Conservation (phyloP, 352 stramenopile species). For the Pythium sukuiense region DNA sequence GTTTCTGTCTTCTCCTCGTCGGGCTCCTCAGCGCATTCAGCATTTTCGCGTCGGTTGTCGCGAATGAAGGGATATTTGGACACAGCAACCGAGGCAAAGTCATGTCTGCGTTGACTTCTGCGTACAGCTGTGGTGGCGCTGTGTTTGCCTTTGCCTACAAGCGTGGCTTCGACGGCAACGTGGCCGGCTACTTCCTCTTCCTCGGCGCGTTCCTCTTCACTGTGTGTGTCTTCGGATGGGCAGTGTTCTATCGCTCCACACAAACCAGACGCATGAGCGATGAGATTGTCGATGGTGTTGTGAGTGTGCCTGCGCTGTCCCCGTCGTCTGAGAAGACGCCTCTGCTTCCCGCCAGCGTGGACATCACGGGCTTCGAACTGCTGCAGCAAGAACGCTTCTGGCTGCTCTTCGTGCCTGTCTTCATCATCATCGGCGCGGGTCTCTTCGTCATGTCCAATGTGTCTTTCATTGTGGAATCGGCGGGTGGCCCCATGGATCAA, state of each 20-base stretch:
- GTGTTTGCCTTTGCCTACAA: slow-evolving; percentile 78
- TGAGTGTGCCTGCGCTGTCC: slow-evolving; percentile 26
- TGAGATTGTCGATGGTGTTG: slow-evolving; percentile 42
- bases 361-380: slow-evolving; percentile 61
- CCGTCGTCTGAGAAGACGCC: slow-evolving; percentile 18
- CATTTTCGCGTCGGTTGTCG: slow-evolving; percentile 75
- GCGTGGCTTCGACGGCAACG: slow-evolving; percentile 52
- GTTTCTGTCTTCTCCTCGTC: slow-evolving; percentile 53
- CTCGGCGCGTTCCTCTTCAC: slow-evolving; percentile 53
- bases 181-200: slow-evolving; percentile 76
- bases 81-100: slow-evolving; percentile 71
- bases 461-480: slow-evolving; percentile 81
- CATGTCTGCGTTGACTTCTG: slow-evolving; percentile 65
- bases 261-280: slow-evolving; percentile 40
- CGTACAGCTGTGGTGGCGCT: slow-evolving; percentile 78
- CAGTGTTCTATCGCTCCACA: slow-evolving; percentile 40
- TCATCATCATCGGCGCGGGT: slow-evolving; percentile 70
- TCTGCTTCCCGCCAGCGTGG: slow-evolving; percentile 21
- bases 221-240: slow-evolving; percentile 51
- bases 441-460: slow-evolving; percentile 87
- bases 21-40: slow-evolving; percentile 70
- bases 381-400: slow-evolving; percentile 66
- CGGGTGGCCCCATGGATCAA: slow-evolving; percentile 53
- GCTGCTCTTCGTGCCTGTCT: slow-evolving; percentile 74
- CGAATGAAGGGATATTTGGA: slow-evolving; percentile 80